Conservation (phyloP, 2,329 filamentous ascomycete species). For the Lasiodiplodia gonubiensis region DNA sequence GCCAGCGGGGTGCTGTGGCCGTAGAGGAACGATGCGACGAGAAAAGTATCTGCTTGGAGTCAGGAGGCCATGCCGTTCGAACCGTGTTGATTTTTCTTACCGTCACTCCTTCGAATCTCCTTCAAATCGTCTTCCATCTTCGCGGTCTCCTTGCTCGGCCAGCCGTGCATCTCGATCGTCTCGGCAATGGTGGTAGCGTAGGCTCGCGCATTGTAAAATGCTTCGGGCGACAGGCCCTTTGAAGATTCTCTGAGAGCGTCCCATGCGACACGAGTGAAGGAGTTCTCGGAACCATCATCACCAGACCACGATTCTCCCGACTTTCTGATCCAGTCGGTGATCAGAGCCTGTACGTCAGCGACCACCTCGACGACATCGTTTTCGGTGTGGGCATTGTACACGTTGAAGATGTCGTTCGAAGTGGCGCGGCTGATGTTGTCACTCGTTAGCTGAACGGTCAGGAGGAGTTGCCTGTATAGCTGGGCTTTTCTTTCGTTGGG, state of each 20-base stretch:
- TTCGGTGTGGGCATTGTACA: conserved; percentile 55
- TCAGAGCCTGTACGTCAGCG: conserved; percentile 54
- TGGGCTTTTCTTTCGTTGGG: conserved; percentile 43
- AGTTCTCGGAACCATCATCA: neutral
- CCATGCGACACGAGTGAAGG: conserved; percentile 37
- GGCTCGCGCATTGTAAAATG: conserved; percentile 52
- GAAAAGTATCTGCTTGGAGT: conserved; percentile 49
- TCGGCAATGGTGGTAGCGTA: conserved; percentile 46
- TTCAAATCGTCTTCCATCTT: conserved; percentile 46
- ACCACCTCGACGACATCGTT: conserved; percentile 60
- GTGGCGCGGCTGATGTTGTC: conserved; percentile 65
- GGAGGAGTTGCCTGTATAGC: conserved; percentile 58
- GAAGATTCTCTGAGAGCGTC: conserved; percentile 33
- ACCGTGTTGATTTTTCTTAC: neutral
- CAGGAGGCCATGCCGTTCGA: neutral
- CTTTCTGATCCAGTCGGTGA: conserved; percentile 51
- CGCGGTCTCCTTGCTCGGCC: conserved; percentile 42
- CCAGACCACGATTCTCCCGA: conserved; percentile 25
- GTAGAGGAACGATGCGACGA: conserved; percentile 55
- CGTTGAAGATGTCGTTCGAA: conserved; percentile 60
- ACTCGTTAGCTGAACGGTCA: conserved; percentile 63
- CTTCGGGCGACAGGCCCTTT: conserved; percentile 34
- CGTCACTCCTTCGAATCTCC: conserved; percentile 34
- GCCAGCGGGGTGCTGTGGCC: conserved; percentile 57
- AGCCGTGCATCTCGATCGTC: conserved; percentile 50